These are phyloP conservation scores for Ophiorrhiza pumila DNA, from an alignment of 257 asterid species.

Conservation along the genomic window DNA sequence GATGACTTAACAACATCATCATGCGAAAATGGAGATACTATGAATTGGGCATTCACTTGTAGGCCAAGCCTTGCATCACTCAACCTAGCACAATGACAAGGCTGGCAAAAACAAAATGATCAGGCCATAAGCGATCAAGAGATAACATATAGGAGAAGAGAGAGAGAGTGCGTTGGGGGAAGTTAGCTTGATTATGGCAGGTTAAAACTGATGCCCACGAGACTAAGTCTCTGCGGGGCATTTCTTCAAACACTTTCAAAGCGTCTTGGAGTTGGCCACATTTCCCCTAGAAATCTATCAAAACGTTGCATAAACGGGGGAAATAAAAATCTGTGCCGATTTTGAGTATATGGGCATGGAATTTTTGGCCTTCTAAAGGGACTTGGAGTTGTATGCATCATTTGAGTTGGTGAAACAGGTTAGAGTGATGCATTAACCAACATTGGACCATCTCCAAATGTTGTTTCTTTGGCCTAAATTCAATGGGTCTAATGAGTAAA, in stretches of 20 bases:
- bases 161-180: constrained; percentile 32
- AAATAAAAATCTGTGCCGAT: constrained; percentile 34
- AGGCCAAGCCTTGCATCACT: constrained; percentile 43
- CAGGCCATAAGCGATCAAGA: constrained; percentile 46
- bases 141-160: constrained; percentile 36
- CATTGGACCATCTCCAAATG: neutral
- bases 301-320: constrained; percentile 43
- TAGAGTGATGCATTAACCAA: constrained; percentile 40
- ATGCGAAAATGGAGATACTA: constrained; percentile 37
- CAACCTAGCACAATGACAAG: constrained; percentile 51
- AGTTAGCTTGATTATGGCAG: constrained; percentile 52
- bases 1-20: constrained; percentile 81
- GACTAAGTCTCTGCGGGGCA: constrained; percentile 61
- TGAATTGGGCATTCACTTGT: constrained; percentile 65
- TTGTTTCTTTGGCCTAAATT: neutral
- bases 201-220: constrained; percentile 86
- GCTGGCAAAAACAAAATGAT: constrained; percentile 58
- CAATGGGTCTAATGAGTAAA: neutral
- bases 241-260: constrained; percentile 64
- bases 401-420: constrained; percentile 43
- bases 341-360: constrained; percentile 64
- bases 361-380: constrained; percentile 45
- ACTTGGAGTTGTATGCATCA: constrained; percentile 41
- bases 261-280: constrained; percentile 48
- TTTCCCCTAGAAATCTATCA: constrained; percentile 54